Conservation (phyloP, 352 stramenopile genomes). For the Blastocystis sp. region DNA sequence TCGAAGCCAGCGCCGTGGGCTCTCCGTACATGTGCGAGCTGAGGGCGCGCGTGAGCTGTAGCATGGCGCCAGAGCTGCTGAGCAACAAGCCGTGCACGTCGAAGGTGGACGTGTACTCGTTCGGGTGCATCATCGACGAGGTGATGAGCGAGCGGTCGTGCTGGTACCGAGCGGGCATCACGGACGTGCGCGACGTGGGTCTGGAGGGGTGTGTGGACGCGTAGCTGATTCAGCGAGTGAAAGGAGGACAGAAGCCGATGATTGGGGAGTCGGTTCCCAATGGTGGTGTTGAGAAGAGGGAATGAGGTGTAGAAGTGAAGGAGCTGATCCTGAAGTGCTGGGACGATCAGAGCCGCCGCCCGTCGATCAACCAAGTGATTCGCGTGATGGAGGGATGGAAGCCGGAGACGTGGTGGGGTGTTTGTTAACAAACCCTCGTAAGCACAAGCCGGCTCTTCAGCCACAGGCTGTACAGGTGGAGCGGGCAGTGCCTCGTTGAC, state of each 20-base stretch:
- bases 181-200: background rate
- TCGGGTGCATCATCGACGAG: conserved; percentile 37
- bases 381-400: conserved; percentile 4
- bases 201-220: background rate
- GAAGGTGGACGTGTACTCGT: conserved; percentile 39
- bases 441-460: background rate
- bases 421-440: background rate
- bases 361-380: conserved; percentile 34
- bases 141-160: conserved; percentile 9
- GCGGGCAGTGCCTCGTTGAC: background rate
- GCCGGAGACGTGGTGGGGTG: background rate
- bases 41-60: background rate
- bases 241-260: background rate
- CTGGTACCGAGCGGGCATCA: background rate
- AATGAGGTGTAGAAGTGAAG: background rate
- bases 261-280: background rate
- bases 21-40: background rate
- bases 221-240: conserved; percentile 11
- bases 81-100: background rate
- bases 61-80: conserved; percentile 17
- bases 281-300: background rate
- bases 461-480: background rate
- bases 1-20: background rate
- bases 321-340: background rate
- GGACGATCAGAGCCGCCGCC: background rate